A percentile compares a stretch with the other conserved stretches of the same genome.
These are phyloP conservation scores for Hypoxylon sp. DNA, from an alignment of 2,329 filamentous ascomycete species.

Conservation along the genomic window DNA sequence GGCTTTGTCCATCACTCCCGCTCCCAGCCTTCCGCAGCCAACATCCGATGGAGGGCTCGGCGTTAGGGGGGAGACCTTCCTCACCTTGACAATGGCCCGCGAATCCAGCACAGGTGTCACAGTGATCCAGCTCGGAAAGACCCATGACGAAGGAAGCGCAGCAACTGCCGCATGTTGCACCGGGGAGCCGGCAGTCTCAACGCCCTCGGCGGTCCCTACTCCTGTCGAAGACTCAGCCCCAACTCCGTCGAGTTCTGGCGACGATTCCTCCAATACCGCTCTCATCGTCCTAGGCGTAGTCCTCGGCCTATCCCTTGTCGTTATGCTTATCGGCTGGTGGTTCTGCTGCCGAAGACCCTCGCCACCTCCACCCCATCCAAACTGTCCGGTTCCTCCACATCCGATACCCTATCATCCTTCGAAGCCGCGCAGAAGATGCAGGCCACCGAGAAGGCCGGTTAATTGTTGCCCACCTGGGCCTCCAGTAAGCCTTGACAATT, in stretches of 20 bases:
- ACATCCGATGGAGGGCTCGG: constrained; percentile 12
- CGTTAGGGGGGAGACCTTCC: constrained; percentile 6
- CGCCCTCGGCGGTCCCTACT: not conserved
- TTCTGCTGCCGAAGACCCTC: constrained; percentile 25
- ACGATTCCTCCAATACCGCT: constrained; percentile 25
- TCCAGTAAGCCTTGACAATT: not conserved
- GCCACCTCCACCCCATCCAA: not conserved
- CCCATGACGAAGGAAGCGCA: not conserved
- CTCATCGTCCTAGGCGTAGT: constrained; percentile 40
- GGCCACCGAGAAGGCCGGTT: not conserved
- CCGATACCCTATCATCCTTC: not conserved
- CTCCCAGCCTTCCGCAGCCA: constrained; percentile 6
- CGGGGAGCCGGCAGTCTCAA: not conserved
- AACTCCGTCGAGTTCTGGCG: constrained; percentile 6
- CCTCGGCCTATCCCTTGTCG: constrained; percentile 35
- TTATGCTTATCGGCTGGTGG: constrained; percentile 33
- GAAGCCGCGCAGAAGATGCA: not conserved
- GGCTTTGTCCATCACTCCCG: not conserved
- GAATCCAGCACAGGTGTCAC: constrained; percentile 15
- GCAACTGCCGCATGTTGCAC: not conserved
- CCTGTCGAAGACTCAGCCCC: constrained; percentile 3
- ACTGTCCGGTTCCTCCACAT: not conserved
- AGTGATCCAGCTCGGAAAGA: constrained; percentile 17
- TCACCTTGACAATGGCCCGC: constrained; percentile 27
- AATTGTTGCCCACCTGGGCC: not conserved